Conservation (phyloP, 78 protist genomes). For the Dictyostelium discoideum region DNA sequence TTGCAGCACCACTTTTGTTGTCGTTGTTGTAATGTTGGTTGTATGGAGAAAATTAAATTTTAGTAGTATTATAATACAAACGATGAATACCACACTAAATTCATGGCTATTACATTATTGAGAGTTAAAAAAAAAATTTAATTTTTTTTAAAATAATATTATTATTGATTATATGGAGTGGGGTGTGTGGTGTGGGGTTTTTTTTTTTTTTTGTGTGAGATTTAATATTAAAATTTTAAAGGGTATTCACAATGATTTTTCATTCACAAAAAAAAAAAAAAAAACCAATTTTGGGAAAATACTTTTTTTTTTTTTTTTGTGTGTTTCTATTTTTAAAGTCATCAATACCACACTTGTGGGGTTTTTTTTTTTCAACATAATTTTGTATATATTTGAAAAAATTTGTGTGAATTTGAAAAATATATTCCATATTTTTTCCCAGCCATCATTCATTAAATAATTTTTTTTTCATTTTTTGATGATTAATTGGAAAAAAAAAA, state of each 20-base stretch:
- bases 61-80: not conserved
- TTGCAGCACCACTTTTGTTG: not conserved
- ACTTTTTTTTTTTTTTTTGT: not conserved
- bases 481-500: no score
- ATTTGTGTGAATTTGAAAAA: no score
- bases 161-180: not conserved
- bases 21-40: not conserved
- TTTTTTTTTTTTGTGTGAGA: no score
- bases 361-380: no score
- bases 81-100: not conserved
- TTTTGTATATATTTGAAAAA: no score
- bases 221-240: not conserved
- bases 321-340: constrained; percentile 10
- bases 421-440: no score
- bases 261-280: not conserved
- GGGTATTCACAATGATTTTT: not conserved
- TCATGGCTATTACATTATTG: not conserved
- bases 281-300: not conserved
- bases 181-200: not conserved
- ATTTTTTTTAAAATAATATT: not conserved
- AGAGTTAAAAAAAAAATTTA: not conserved
- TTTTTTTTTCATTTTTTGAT: no score
- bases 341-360: not conserved
- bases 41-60: not conserved
- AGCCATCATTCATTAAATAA: no score